A percentile compares a stretch with the other conserved stretches of the same genome.
These are phyloP conservation scores for Fusarium sp. DNA, from an alignment of 2,329 filamentous ascomycete species.

Conservation along the genomic window DNA sequence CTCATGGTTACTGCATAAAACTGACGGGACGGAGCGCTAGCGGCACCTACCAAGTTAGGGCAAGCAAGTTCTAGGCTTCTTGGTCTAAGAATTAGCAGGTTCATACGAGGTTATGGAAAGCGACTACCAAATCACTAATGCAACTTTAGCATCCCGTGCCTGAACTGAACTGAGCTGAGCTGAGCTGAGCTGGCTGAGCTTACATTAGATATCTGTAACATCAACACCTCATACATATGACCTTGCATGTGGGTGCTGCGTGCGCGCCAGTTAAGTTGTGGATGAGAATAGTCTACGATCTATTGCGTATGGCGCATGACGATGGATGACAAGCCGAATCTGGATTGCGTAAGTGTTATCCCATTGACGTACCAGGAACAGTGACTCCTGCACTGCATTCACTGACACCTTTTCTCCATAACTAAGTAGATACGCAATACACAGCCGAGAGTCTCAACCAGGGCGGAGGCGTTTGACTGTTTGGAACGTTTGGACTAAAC, in stretches of 20 bases:
- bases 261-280: slow-evolving; percentile 35
- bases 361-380: slow-evolving; percentile 14
- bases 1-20: slow-evolving; percentile 40
- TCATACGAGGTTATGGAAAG: slow-evolving; percentile 18
- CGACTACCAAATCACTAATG: slow-evolving; percentile 5
- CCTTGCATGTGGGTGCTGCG: slow-evolving; percentile 23
- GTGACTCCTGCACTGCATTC: neutral
- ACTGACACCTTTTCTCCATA: neutral
- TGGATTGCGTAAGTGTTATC: slow-evolving; percentile 42
- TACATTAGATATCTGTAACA: slow-evolving; percentile 31
- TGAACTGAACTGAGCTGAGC: slow-evolving; percentile 22
- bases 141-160: slow-evolving; percentile 33
- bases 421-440: neutral
- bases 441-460: slow-evolving; percentile 10
- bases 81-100: slow-evolving; percentile 12
- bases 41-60: slow-evolving; percentile 44
- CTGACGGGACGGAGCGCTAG: slow-evolving; percentile 38
- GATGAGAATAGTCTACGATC: slow-evolving; percentile 40
- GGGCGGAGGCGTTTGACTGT: slow-evolving; percentile 17
- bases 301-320: slow-evolving; percentile 40
- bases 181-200: slow-evolving; percentile 8
- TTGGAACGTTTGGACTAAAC: slow-evolving; percentile 14
- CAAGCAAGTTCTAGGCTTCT: neutral
- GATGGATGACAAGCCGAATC: slow-evolving; percentile 27
- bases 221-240: slow-evolving; percentile 4